These are phyloP conservation scores for Tothia fuscella DNA, from an alignment of 2,329 filamentous ascomycete genomes.

Conservation along the genomic window DNA sequence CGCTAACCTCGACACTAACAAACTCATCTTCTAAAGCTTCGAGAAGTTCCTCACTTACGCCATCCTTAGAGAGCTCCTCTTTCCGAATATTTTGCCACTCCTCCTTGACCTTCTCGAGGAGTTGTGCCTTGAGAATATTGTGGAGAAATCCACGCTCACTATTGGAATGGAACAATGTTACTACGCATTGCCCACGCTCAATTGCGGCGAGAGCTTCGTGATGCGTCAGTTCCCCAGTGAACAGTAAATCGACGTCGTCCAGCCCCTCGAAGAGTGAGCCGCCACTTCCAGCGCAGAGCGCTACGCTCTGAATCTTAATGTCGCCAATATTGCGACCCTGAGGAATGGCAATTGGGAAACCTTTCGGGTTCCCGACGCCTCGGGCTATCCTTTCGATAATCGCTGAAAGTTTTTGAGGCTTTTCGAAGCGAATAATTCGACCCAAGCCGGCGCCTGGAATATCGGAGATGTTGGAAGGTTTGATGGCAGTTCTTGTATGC, in stretches of 20 bases:
- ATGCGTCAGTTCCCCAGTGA: conserved; percentile 89
- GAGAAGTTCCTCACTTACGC: conserved; percentile 26
- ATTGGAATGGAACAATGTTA: conserved; percentile 86
- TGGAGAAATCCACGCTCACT: conserved; percentile 76
- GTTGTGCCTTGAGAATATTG: conserved; percentile 53
- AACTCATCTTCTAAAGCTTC: conserved; percentile 41
- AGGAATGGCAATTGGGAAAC: conserved; percentile 51
- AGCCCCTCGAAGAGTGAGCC: conserved; percentile 59
- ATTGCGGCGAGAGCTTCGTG: conserved; percentile 81
- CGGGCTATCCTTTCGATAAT: conserved; percentile 51
- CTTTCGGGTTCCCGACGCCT: conserved; percentile 54
- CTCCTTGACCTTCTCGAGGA: conserved; percentile 47
- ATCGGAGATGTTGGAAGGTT: conserved; percentile 32
- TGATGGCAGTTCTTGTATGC: conserved; percentile 43
- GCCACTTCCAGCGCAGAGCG: conserved; percentile 83
- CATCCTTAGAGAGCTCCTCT: conserved; percentile 27
- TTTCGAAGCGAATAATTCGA: conserved; percentile 44
- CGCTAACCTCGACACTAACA: conserved; percentile 61
- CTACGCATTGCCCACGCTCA: conserved; percentile 69
- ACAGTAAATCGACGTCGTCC: conserved; percentile 61
- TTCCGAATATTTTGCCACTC: conserved; percentile 40
- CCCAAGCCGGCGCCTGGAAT: conserved; percentile 46
- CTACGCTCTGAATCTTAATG: conserved; percentile 55
- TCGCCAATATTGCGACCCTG: conserved; percentile 43
- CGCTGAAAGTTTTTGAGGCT: conserved; percentile 39